These are phyloP conservation scores for Wallacemonas collosoma DNA, from an alignment of 208 protist species.

Conservation along the genomic window DNA sequence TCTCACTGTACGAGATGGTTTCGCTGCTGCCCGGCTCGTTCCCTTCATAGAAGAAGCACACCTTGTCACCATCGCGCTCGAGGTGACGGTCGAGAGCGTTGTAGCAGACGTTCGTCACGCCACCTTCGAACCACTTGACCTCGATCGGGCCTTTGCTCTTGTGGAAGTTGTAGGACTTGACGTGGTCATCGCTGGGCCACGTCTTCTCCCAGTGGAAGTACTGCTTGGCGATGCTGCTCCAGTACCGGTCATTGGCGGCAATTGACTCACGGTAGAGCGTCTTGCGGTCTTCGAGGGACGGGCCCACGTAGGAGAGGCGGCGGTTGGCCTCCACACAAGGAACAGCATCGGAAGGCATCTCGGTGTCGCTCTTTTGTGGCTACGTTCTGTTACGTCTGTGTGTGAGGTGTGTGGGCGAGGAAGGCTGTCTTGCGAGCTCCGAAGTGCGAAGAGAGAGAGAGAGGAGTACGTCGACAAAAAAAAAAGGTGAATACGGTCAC, in stretches of 20 bases:
- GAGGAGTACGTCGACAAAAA: too few relatives aligned
- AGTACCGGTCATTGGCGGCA: conserved; percentile 60
- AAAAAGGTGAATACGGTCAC: too few relatives aligned
- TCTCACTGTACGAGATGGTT: conserved; percentile 85
- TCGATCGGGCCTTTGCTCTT: conserved; percentile 37
- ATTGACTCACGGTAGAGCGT: conserved; percentile 71
- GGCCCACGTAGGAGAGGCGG: conserved; percentile 41
- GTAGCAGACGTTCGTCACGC: conserved; percentile 88
- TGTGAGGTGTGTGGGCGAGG: too few relatives aligned
- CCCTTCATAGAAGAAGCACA: conserved; percentile 90
- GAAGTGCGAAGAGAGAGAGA: too few relatives aligned
- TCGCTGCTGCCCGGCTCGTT: conserved; percentile 62
- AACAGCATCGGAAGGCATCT: conserved; percentile 10
- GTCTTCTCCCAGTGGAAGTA: conserved; percentile 73
- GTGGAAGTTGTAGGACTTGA: conserved; percentile 53
- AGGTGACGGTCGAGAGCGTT: conserved; percentile 90
- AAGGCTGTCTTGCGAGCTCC: too few relatives aligned
- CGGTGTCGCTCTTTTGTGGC: not conserved
- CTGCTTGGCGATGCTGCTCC: conserved; percentile 51
- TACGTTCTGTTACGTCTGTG: not conserved
- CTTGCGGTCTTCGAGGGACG: conserved; percentile 38
- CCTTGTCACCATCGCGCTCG: conserved; percentile 53
- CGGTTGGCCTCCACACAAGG: conserved; percentile 26
- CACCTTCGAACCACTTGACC: conserved; percentile 83
- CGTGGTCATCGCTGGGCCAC: conserved; percentile 47